Conservation (phyloP, 2,329 filamentous ascomycete genomes). For the Claviceps sp. region DNA sequence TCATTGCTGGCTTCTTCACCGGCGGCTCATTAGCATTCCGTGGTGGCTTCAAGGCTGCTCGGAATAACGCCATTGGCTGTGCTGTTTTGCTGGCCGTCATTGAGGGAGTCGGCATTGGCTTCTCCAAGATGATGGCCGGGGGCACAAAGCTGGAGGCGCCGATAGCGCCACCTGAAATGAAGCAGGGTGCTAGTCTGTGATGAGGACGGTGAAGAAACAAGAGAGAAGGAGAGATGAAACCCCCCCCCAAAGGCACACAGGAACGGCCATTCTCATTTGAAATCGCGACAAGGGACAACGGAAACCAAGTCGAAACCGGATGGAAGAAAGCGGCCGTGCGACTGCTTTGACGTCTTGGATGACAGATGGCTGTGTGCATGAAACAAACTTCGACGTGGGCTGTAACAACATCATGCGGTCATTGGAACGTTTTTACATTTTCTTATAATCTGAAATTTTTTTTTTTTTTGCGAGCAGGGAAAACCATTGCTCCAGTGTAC, state of each 20-base stretch:
- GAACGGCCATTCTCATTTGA: neutral
- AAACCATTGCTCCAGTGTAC: neutral
- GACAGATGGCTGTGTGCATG: neutral
- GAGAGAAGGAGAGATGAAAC: neutral
- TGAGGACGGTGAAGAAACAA: neutral
- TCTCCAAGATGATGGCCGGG: slow-evolving; percentile 87
- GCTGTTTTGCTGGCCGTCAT: slow-evolving; percentile 90
- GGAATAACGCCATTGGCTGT: slow-evolving; percentile 94
- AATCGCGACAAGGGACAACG: neutral
- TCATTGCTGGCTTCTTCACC: slow-evolving; percentile 94
- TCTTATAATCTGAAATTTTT: neutral
- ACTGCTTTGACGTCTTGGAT: neutral
- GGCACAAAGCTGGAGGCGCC: slow-evolving; percentile 65
- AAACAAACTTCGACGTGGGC: neutral
- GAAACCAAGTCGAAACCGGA: neutral
- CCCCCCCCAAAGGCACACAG: neutral
- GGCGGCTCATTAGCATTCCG: slow-evolving; percentile 83
- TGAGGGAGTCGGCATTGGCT: slow-evolving; percentile 91
- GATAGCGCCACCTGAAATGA: slow-evolving; percentile 18
- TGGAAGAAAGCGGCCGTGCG: neutral
- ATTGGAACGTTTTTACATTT: neutral
- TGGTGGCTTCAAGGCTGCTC: slow-evolving; percentile 80
- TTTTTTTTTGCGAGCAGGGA: neutral
- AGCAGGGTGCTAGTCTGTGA: neutral
- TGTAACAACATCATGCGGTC: slow-evolving; percentile 7